Evolutionary conservation across 495 filamentous ascomycete species (phyloP), one percentile per base, ranked within the genome.

Genomic region (Podospora bellae-mahoneyi): DNA sequence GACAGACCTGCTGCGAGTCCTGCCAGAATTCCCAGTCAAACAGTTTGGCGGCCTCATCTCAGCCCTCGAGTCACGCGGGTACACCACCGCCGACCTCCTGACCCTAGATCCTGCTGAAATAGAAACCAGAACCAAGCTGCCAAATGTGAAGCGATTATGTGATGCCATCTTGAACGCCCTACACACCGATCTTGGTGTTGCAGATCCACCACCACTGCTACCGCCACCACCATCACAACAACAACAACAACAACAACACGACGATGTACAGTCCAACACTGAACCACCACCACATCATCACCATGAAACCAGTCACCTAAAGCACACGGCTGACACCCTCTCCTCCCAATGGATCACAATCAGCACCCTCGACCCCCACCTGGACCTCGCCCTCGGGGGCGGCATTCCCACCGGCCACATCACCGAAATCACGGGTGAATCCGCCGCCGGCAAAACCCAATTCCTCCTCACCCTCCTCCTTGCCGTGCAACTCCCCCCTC

Each of bases 371-470:
- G 92, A 97, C 78, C 81, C 86, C 39, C 74, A 77, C 13, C 81
- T 99, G 16, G 93, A 99, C 83, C 78, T 75, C 13, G 85, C 90
- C 4, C 82, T 99, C 32, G 88, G 85, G 70, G 96, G 96, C 64
- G 96, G 96, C n/a, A 86, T 99, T 56, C 91, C 90, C 2, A 84
- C 88, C 2, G 90, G 91, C 56, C 90, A 92, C 76, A 81, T 99
- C 70, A 94, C 92, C 20, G 95, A 99, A 73, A 83, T 99, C 65
- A 93, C 92, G 3, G 96, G 96, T 53, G 95, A 97, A 81, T 97
- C 92, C 78, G 95, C 93, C 73, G 90, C 91, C 71, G 95, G 95
- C 74, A 99, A 99, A 83, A 97, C 96, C 18, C 96, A 99, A 78
- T 89, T 97, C 79, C 91, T 97, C 23, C 83, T 92, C 5, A 89